phyloP scores from a whole-genome alignment of 2,329 filamentous ascomycete genomes.

The Beauveria scarabaeidicola region DNA sequence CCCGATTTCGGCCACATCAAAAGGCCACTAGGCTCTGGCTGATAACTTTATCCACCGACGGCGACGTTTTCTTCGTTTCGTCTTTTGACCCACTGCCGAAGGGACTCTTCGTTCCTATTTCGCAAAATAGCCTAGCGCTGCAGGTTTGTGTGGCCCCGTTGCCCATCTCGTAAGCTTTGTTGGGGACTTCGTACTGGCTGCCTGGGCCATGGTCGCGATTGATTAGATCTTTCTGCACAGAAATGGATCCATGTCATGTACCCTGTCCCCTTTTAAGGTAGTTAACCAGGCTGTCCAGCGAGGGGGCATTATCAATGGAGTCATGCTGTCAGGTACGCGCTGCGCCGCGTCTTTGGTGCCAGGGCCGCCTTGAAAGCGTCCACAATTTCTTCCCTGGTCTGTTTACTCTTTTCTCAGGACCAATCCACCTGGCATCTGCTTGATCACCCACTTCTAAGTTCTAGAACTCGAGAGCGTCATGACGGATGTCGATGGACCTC shows the following conservation, averaged over 20 bases:
- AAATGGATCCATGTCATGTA: background rate
- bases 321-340: background rate
- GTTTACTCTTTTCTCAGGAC: background rate
- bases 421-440: background rate
- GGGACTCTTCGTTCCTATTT: background rate
- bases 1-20: background rate
- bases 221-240: constrained; percentile 6
- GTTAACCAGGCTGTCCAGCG: too few species aligned
- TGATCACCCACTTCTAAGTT: background rate
- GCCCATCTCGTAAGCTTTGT: background rate
- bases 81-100: background rate
- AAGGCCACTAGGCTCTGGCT: background rate
- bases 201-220: constrained; percentile 1
- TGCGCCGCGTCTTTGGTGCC: background rate
- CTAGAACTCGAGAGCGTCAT: background rate
- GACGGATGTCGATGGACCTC: background rate
- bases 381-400: background rate
- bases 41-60: background rate
- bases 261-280: background rate
- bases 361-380: background rate
- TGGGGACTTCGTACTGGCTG: constrained; percentile 1
- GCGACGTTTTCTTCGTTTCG: background rate
- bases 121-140: background rate
- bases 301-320: background rate
- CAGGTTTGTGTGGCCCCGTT: background rate